Conservation (phyloP, 2,329 filamentous ascomycete genomes). For the Chlorencoelia australis region DNA sequence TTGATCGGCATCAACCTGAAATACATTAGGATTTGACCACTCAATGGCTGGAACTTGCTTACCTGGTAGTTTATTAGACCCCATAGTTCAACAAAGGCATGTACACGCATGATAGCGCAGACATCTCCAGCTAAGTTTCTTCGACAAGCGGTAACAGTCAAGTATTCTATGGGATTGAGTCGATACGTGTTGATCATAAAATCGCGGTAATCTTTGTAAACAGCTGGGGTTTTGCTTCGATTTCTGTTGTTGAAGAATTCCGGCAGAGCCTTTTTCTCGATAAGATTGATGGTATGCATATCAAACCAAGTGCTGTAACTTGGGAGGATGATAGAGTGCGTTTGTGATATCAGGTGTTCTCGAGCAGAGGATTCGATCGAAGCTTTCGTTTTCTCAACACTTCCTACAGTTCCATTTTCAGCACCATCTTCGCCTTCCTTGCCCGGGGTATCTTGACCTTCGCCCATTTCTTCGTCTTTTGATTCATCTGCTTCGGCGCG, state of each 20-base stretch:
- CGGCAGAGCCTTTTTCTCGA: constrained; percentile 88
- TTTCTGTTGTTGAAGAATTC: constrained; percentile 99
- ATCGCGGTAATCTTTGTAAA: constrained; percentile 98
- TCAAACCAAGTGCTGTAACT: constrained; percentile 99
- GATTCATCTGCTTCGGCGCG: constrained; percentile 49
- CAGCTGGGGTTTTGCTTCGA: constrained; percentile 90
- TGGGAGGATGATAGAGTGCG: constrained; percentile 89
- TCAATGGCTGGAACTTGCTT: constrained; percentile 20
- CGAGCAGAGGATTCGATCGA: constrained; percentile 77
- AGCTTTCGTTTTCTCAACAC: constrained; percentile 63
- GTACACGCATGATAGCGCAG: constrained; percentile 97
- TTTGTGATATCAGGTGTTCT: constrained; percentile 85
- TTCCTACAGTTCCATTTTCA: constrained; percentile 37
- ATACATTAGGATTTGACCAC: constrained; percentile 22
- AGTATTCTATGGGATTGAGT: constrained; percentile 87
- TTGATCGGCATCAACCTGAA: constrained; percentile 87
- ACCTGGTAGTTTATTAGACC: constrained; percentile 98
- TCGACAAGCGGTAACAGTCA: constrained; percentile 92
- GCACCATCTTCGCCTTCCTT: constrained; percentile 32
- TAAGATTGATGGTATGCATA: constrained; percentile 83
- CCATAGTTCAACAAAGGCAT: constrained; percentile 97
- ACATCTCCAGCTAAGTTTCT: constrained; percentile 94
- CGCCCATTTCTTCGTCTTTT: constrained; percentile 76
- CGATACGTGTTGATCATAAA: constrained; percentile 99
- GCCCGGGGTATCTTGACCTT: constrained; percentile 43